Evolutionary conservation across 169 alveolate genomes (phyloP).

Genomic region (Cryptosporidium canis): DNA sequence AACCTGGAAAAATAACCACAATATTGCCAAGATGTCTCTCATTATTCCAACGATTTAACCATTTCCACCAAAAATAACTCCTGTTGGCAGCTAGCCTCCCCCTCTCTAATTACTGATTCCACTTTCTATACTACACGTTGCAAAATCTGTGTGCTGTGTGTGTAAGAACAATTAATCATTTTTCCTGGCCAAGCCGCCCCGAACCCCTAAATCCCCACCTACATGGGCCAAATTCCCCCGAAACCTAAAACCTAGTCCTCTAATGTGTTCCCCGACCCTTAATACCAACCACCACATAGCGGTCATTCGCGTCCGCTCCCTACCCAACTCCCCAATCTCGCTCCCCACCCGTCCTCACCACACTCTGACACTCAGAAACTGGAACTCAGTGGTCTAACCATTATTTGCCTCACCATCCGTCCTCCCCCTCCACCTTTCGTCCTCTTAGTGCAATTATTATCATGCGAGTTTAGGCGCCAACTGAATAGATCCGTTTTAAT

Average conservation of each 20-base stretch:
- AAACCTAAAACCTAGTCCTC: too few relatives aligned
- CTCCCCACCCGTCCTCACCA: background rate
- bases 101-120: background rate
- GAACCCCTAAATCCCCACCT: too few relatives aligned
- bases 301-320: too few relatives aligned
- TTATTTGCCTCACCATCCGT: background rate
- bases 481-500: background rate
- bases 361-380: too few relatives aligned
- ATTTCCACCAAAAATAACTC: background rate
- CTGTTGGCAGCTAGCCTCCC: background rate
- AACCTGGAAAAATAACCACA: background rate
- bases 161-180: background rate
- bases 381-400: too few relatives aligned
- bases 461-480: conserved; percentile 2
- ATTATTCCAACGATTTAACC: background rate
- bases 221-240: too few relatives aligned
- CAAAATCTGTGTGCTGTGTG: conserved; percentile 15
- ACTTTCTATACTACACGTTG: background rate
- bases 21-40: background rate
- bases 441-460: background rate
- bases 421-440: too few relatives aligned
- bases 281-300: background rate
- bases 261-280: background rate
- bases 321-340: background rate
- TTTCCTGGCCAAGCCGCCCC: background rate